Percentiles rank a stretch among this genome's conserved stretches.
These are phyloP conservation scores for Diaporthe destruens DNA, from an alignment of 2,329 filamentous ascomycete species.

Conservation along the genomic window DNA sequence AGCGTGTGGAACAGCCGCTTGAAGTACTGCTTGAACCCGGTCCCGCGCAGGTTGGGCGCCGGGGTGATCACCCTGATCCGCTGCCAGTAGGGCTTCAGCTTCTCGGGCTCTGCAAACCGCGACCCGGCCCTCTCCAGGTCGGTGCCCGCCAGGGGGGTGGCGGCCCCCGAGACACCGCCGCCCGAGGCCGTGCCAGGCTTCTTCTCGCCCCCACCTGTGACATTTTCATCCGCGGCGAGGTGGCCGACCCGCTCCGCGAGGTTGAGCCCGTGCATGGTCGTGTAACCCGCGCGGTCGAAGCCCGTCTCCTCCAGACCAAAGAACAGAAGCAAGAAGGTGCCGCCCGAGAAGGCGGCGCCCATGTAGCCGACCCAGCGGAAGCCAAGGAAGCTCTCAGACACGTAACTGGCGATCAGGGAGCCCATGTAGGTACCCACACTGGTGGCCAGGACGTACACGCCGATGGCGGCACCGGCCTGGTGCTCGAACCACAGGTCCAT, in stretches of 20 bases:
- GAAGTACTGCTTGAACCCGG: constrained; percentile 66
- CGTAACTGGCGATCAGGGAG: constrained; percentile 64
- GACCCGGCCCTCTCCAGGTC: constrained; percentile 39
- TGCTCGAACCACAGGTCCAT: constrained; percentile 71
- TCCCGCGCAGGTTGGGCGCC: constrained; percentile 64
- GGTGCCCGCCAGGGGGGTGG: constrained; percentile 34
- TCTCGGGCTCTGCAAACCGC: constrained; percentile 45
- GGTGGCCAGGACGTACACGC: constrained; percentile 67
- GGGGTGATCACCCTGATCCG: constrained; percentile 68
- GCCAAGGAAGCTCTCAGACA: constrained; percentile 58
- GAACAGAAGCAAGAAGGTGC: constrained; percentile 53
- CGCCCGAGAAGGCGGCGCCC: constrained; percentile 47
- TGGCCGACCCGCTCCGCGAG: constrained; percentile 45
- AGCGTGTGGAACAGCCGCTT: constrained; percentile 66
- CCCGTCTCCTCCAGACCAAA: constrained; percentile 67
- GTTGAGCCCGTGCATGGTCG: constrained; percentile 44
- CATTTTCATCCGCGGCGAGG: constrained; percentile 29
- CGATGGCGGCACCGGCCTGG: constrained; percentile 65
- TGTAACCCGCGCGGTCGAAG: constrained; percentile 58
- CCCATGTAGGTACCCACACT: constrained; percentile 69
- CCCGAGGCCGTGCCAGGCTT: constrained; percentile 6
- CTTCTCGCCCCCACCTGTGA: constrained; percentile 41
- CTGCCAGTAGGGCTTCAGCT: constrained; percentile 64
- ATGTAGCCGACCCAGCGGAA: constrained; percentile 60
- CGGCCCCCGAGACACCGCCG: background rate